Evolutionary conservation across 2,329 filamentous ascomycete genomes (phyloP).

Genomic region (Verticillium longisporum): DNA sequence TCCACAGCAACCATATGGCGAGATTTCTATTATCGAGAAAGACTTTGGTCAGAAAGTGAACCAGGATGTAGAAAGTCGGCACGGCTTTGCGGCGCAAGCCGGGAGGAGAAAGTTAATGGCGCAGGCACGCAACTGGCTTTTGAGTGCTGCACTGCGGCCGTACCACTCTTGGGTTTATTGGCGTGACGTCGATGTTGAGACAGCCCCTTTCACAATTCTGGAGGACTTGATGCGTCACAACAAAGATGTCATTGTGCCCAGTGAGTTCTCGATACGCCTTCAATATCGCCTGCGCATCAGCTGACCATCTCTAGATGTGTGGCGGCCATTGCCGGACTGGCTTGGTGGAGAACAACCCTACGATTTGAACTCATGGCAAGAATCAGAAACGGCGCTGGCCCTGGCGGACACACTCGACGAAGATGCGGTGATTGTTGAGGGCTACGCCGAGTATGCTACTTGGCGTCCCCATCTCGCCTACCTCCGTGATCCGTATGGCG

Average conservation of each 20-base stretch:
- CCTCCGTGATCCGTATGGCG: constrained; percentile 90
- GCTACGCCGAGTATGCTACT: constrained; percentile 96
- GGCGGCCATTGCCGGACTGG: constrained; percentile 98
- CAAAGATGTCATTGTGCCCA: constrained; percentile 97
- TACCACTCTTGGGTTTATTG: constrained; percentile 99
- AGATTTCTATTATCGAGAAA: constrained; percentile 97
- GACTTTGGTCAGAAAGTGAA: constrained; percentile 98
- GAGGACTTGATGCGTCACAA: constrained; percentile 99
- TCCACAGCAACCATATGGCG: constrained; percentile 77
- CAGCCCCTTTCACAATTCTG: constrained; percentile 90
- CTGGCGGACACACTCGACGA: constrained; percentile 93
- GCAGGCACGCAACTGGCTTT: constrained; percentile 91
- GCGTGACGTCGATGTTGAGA: constrained; percentile 97
- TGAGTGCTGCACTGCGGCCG: constrained; percentile 86
- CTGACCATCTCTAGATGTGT: constrained; percentile 60
- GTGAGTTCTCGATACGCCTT: constrained; percentile 51
- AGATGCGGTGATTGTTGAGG: constrained; percentile 97
- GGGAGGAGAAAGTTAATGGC: constrained; percentile 95
- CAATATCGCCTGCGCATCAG: too few relatives aligned
- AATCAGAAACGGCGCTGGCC: constrained; percentile 91
- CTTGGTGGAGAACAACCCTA: constrained; percentile 97
- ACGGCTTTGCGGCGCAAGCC: constrained; percentile 95
- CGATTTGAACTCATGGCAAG: constrained; percentile 98
- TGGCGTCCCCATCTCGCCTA: constrained; percentile 97
- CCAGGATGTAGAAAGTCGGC: constrained; percentile 94